Percentiles rank a stretch among this genome's conserved stretches.
Conservation (phyloP, 768 basidiomycete genomes). For the Tylopilus cervinicoccineus region DNA sequence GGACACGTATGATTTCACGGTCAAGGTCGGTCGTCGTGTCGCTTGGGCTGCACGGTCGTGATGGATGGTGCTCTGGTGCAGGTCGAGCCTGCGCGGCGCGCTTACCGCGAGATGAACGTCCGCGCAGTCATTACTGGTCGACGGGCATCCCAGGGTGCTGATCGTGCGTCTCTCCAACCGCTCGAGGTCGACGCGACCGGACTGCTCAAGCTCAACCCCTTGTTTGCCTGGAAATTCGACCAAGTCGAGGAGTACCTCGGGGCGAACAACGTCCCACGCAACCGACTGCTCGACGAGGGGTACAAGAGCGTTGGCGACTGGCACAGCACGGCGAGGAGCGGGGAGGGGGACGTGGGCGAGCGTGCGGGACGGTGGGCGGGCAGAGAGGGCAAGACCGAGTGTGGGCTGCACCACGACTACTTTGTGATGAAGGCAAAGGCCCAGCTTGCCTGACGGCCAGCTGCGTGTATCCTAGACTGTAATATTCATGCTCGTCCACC, state of each 20-base stretch:
- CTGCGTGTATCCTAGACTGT: no score
- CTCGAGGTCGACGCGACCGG: slow-evolving; percentile 90
- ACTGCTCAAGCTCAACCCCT: slow-evolving; percentile 89
- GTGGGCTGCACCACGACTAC: slow-evolving; percentile 92
- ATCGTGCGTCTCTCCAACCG: slow-evolving; percentile 75
- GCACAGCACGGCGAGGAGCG: slow-evolving; percentile 84
- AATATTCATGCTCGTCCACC: not conserved
- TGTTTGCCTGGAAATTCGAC: slow-evolving; percentile 83
- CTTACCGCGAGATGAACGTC: slow-evolving; percentile 76
- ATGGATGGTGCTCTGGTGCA: slow-evolving; percentile 24
- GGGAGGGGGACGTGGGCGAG: slow-evolving; percentile 66
- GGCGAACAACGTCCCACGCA: slow-evolving; percentile 79
- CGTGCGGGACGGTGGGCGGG: slow-evolving; percentile 92
- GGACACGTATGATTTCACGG: slow-evolving; percentile 81
- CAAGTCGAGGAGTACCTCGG: slow-evolving; percentile 84
- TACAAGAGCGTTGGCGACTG: slow-evolving; percentile 97
- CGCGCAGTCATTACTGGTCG: slow-evolving; percentile 93
- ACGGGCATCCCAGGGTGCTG: slow-evolving; percentile 90
- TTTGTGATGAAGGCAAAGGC: slow-evolving; percentile 67
- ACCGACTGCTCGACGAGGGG: slow-evolving; percentile 83
- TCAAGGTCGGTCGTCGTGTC: slow-evolving; percentile 64
- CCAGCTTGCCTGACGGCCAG: no score
- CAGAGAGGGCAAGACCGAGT: slow-evolving; percentile 83
- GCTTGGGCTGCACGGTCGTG: not conserved
- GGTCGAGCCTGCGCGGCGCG: slow-evolving; percentile 92